phyloP scores from a whole-genome alignment of 2,329 filamentous ascomycete species.

The Hypoxylon sp. region DNA sequence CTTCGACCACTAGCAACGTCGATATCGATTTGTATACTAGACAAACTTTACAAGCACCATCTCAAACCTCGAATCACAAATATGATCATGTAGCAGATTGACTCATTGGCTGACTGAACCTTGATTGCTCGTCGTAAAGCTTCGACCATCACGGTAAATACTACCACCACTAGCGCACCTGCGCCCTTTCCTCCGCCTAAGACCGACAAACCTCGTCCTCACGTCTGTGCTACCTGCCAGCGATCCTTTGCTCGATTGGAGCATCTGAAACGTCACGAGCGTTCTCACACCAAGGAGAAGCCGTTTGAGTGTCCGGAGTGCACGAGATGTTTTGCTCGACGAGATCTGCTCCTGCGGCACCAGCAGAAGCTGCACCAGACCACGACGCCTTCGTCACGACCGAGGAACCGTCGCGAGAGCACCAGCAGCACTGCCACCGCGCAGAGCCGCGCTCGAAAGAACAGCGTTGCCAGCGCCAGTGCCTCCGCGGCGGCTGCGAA shows the following conservation, averaged over 20 bases:
- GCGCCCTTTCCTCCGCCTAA: slow-evolving; percentile 79
- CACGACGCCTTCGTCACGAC: slow-evolving; percentile 84
- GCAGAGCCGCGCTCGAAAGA: slow-evolving; percentile 84
- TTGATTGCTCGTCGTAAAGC: slow-evolving; percentile 36
- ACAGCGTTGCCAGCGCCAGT: slow-evolving; percentile 76
- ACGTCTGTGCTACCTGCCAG: slow-evolving; percentile 90
- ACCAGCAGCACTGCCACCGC: slow-evolving; percentile 74
- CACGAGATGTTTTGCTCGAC: slow-evolving; percentile 89
- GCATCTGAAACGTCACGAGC: slow-evolving; percentile 95
- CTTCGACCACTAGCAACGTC: slow-evolving; percentile 19
- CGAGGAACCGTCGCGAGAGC: slow-evolving; percentile 89
- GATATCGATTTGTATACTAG: slow-evolving; percentile 10
- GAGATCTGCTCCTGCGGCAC: slow-evolving; percentile 90
- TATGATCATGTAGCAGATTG: slow-evolving; percentile 20
- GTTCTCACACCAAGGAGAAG: slow-evolving; percentile 79
- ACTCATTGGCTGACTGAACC: slow-evolving; percentile 38
- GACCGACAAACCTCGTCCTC: slow-evolving; percentile 95
- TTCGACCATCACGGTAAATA: slow-evolving; percentile 53
- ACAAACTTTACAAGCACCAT: not conserved
- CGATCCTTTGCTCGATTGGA: slow-evolving; percentile 94
- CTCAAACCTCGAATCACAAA: slow-evolving; percentile 5
- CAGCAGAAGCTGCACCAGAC: slow-evolving; percentile 99
- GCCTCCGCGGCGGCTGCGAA: slow-evolving; percentile 57
- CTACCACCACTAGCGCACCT: slow-evolving; percentile 39
- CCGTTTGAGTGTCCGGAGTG: slow-evolving; percentile 98